These are phyloP conservation scores for Botrytis medusae DNA, from an alignment of 2,329 filamentous ascomycete species.

Conservation along the genomic window DNA sequence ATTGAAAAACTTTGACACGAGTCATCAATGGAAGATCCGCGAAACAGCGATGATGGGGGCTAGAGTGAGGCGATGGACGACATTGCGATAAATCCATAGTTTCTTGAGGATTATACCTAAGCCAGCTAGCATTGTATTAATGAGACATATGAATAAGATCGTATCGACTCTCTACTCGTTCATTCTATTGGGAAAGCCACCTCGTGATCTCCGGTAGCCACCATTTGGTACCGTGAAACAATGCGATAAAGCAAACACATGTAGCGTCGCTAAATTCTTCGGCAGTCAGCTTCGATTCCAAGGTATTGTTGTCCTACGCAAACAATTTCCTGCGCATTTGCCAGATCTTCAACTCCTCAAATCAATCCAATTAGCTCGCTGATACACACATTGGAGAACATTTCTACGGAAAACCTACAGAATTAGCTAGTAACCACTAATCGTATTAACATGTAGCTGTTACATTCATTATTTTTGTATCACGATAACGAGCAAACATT, in stretches of 20 bases:
- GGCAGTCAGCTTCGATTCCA: not conserved
- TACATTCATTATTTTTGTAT: not conserved
- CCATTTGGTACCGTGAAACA: not conserved
- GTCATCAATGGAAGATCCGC: not conserved
- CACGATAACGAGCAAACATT: not conserved
- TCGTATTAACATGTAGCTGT: not conserved
- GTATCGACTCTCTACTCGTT: not conserved
- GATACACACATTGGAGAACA: no score
- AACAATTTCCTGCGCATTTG: not conserved
- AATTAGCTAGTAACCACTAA: not conserved
- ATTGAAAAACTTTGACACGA: not conserved
- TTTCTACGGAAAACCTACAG: not conserved
- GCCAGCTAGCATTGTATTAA: not conserved
- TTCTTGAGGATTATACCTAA: not conserved
- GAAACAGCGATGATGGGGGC: no score
- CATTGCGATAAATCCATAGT: not conserved
- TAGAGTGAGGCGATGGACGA: not conserved
- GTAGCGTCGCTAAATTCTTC: not conserved
- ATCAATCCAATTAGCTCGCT: not conserved
- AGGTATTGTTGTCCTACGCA: not conserved
- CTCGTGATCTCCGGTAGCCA: not conserved
- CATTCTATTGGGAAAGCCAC: not conserved
- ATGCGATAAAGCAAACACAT: slow-evolving; percentile 8
- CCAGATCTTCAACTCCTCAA: not conserved
- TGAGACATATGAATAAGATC: not conserved